A percentile compares a stretch with the other conserved stretches of the same genome.
These are phyloP conservation scores for Epichloe festucae DNA, from an alignment of 2,329 filamentous ascomycete genomes.

Conservation along the genomic window DNA sequence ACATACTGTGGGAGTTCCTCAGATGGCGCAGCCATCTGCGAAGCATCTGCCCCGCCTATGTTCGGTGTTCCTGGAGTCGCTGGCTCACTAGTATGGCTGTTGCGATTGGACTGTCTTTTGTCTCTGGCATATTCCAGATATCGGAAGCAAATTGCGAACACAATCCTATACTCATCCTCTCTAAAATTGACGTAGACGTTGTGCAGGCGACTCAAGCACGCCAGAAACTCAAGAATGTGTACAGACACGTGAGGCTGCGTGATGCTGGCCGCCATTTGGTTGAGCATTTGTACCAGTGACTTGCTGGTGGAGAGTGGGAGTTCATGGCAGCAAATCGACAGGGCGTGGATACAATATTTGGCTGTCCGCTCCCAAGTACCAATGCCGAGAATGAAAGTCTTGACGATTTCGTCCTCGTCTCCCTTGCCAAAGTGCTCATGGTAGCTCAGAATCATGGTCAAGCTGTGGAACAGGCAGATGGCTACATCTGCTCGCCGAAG, in stretches of 20 bases:
- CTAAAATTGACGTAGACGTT: conserved; percentile 79
- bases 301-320: conserved; percentile 79
- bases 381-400: conserved; percentile 75
- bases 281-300: conserved; percentile 70
- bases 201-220: conserved; percentile 71
- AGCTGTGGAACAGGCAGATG: conserved; percentile 72
- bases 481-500: conserved; percentile 80
- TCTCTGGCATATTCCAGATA: conserved; percentile 85
- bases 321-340: conserved; percentile 92
- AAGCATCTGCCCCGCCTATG: conserved; percentile 12
- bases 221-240: conserved; percentile 93
- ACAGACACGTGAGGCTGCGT: conserved; percentile 85
- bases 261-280: conserved; percentile 92
- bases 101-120: conserved; percentile 35
- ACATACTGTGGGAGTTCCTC: conserved; percentile 88
- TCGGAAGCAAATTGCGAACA: conserved; percentile 90
- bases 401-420: conserved; percentile 82
- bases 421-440: conserved; percentile 71
- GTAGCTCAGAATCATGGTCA: conserved; percentile 84
- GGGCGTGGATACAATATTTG: conserved; percentile 84
- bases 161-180: conserved; percentile 82
- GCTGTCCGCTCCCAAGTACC: conserved; percentile 75
- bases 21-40: conserved; percentile 27
- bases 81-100: conserved; percentile 32
- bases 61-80: conserved; percentile 15